phyloP scores from a whole-genome alignment of 768 basidiomycete genomes.

The Lyophyllum atratum region DNA sequence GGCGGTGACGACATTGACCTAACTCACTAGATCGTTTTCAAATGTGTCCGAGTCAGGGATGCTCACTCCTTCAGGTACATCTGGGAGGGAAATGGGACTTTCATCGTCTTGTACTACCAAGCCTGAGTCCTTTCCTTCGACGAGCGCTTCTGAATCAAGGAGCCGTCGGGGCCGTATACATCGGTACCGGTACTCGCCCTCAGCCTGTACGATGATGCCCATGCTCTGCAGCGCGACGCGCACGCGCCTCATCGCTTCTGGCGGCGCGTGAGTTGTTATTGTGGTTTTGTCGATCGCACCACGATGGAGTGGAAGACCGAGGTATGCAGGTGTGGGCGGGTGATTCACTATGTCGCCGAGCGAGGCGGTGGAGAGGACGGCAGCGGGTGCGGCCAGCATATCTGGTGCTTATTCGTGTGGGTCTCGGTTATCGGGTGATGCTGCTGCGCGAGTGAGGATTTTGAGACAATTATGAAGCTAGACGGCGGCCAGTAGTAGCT shows the following conservation, averaged over 20 bases:
- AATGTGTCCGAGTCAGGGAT: too few relatives aligned
- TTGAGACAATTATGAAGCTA: neutral
- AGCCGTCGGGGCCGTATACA: constrained; percentile 55
- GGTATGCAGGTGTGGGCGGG: neutral
- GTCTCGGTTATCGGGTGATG: too few relatives aligned
- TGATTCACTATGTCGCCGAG: neutral
- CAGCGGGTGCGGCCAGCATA: too few relatives aligned
- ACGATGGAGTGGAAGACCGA: constrained; percentile 52
- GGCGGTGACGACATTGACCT: too few relatives aligned
- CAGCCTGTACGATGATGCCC: constrained; percentile 80
- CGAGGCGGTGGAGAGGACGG: neutral
- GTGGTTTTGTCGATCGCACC: constrained; percentile 89
- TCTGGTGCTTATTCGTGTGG: too few relatives aligned
- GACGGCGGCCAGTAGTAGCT: too few relatives aligned
- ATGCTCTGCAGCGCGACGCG: constrained; percentile 69
- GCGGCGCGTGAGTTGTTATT: constrained; percentile 74
- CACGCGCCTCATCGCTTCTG: constrained; percentile 76
- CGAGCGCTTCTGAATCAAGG: neutral
- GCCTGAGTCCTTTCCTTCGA: neutral
- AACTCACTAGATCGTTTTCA: too few relatives aligned
- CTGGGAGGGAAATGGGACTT: too few relatives aligned
- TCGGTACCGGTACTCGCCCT: constrained; percentile 81
- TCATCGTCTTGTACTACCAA: neutral
- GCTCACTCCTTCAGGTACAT: too few relatives aligned
- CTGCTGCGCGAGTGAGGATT: neutral